Evolutionary conservation across 345 rosid genomes (phyloP).

Genomic region (Populus davidiana): DNA sequence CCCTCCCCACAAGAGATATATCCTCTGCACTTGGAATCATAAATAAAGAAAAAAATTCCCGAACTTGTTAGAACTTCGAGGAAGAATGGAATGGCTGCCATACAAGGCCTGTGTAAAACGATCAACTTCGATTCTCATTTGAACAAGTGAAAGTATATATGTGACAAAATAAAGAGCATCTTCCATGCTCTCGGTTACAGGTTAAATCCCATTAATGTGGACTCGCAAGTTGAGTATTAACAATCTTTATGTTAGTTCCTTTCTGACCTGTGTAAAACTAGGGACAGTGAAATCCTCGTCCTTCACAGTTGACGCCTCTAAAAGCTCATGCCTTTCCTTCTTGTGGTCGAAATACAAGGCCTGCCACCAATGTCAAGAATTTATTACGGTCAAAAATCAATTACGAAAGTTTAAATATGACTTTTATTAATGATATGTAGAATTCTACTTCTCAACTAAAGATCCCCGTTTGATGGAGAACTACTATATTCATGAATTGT

Average conservation of each 20-base stretch:
- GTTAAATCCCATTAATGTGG: neutral
- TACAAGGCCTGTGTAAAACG: too few relatives aligned
- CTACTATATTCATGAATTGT: too few relatives aligned
- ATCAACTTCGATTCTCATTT: too few relatives aligned
- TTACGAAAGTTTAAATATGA: too few relatives aligned
- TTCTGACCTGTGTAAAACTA: neutral
- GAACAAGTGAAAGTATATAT: too few relatives aligned
- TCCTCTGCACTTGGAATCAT: slow-evolving; percentile 11
- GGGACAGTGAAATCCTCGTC: neutral
- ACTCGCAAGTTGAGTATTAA: neutral
- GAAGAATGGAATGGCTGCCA: too few relatives aligned
- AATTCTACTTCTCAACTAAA: too few relatives aligned
- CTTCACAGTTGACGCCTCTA: neutral
- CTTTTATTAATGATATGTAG: too few relatives aligned
- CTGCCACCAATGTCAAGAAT: neutral
- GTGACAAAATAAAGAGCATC: too few relatives aligned
- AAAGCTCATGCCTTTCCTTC: slow-evolving; percentile 7
- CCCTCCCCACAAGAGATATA: slow-evolving; percentile 29
- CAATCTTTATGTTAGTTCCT: neutral
- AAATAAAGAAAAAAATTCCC: neutral
- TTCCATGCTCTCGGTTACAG: neutral
- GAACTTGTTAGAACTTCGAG: neutral
- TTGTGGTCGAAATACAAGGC: neutral
- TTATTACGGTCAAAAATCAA: too few relatives aligned
- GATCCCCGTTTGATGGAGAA: too few relatives aligned